Percentiles rank a stretch among this genome's conserved stretches.
phyloP scores from a whole-genome alignment of 257 asterid species.

The Henckelia pumila region DNA sequence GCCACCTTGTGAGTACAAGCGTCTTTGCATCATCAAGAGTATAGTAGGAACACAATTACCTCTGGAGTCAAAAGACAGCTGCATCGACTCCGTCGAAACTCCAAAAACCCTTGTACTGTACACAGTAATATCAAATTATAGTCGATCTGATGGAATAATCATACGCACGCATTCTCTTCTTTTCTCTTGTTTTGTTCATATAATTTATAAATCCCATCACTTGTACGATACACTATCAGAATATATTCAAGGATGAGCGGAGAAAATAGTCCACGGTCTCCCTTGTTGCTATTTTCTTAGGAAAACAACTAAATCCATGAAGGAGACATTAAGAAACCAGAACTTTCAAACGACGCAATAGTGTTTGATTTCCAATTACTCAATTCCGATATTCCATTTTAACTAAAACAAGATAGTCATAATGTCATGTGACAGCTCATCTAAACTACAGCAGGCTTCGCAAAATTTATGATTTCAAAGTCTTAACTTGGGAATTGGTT shows the following conservation, averaged over 20 bases:
- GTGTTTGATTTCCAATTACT: neutral
- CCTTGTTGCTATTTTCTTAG: neutral
- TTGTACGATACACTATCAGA: neutral
- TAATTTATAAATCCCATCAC: neutral
- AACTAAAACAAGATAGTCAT: neutral
- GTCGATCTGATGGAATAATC: conserved; percentile 6
- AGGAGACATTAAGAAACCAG: neutral
- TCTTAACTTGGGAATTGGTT: neutral
- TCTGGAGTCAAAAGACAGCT: conserved; percentile 78
- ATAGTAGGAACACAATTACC: conserved; percentile 87
- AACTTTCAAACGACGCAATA: neutral
- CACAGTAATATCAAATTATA: neutral
- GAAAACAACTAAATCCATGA: neutral
- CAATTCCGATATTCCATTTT: neutral
- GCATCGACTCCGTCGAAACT: conserved; percentile 93
- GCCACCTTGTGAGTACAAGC: conserved; percentile 73
- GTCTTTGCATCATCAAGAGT: conserved; percentile 84
- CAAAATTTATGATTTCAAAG: neutral
- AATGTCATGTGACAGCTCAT: neutral
- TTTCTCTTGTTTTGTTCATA: neutral
- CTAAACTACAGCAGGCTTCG: neutral
- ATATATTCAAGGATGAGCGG: neutral
- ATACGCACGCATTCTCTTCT: neutral
- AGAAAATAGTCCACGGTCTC: neutral
- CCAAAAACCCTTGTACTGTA: conserved; percentile 81